phyloP scores from a whole-genome alignment of 2,329 filamentous ascomycete species.

The Aureobasidium sp. region DNA sequence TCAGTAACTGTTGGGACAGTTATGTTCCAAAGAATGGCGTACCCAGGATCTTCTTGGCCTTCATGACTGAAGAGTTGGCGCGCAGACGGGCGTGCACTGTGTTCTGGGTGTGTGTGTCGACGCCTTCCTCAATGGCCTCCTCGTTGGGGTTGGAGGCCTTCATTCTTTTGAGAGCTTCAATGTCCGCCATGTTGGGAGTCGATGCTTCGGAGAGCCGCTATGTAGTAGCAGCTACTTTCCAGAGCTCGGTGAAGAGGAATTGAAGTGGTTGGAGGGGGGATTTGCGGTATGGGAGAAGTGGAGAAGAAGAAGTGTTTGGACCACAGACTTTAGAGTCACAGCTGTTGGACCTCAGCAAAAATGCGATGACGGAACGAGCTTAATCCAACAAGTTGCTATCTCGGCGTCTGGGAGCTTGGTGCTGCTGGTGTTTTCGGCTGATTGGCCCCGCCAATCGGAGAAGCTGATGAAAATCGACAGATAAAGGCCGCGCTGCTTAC shows the following conservation, averaged over 20 bases:
- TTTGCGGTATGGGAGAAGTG: not conserved
- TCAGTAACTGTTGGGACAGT: conserved; percentile 10
- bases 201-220: conserved; percentile 2
- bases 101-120: conserved; percentile 39
- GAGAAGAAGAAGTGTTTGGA: not conserved
- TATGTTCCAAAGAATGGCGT: conserved; percentile 27
- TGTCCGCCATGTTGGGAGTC: conserved; percentile 25
- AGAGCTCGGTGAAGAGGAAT: not conserved
- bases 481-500: conserved; percentile 3
- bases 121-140: conserved; percentile 5
- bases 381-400: not conserved
- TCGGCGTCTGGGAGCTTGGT: conserved; percentile 5
- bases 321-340: conserved; percentile 1
- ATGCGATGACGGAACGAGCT: conserved; percentile 9
- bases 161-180: conserved; percentile 26
- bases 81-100: conserved; percentile 85
- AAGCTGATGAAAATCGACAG: not conserved
- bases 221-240: not conserved
- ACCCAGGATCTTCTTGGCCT: conserved; percentile 95
- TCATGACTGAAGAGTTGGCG: conserved; percentile 98
- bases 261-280: not conserved
- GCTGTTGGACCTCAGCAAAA: conserved; percentile 8
- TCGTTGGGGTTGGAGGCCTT: conserved; percentile 22
- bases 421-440: not conserved
- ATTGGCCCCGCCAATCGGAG: conserved; percentile 6